phyloP scores from a whole-genome alignment of 2,329 filamentous ascomycete genomes.

The Exserohilum rostratum region DNA sequence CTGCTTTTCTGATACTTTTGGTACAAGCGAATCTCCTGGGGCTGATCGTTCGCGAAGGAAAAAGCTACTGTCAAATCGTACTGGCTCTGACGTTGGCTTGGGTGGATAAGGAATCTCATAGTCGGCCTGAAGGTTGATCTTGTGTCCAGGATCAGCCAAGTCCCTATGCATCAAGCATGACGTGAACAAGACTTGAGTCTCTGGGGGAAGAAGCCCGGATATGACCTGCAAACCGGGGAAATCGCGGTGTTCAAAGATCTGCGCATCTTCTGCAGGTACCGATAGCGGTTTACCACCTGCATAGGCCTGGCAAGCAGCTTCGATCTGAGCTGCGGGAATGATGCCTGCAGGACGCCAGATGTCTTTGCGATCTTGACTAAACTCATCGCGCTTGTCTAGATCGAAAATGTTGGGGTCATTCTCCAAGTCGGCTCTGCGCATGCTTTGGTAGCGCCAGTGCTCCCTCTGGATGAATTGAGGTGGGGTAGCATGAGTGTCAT shows the following conservation, averaged over 20 bases:
- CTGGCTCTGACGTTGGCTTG: constrained; percentile 43
- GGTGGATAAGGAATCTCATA: constrained; percentile 70
- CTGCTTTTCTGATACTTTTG: constrained; percentile 74
- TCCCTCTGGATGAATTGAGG: constrained; percentile 44
- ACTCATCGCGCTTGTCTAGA: constrained; percentile 36
- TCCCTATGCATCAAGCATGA: constrained; percentile 78
- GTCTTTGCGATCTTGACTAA: constrained; percentile 44
- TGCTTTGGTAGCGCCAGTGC: constrained; percentile 63
- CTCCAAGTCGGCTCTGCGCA: constrained; percentile 59
- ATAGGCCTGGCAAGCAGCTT: constrained; percentile 41
- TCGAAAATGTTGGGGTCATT: constrained; percentile 55
- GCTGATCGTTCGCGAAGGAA: constrained; percentile 41
- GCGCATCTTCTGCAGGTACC: constrained; percentile 29
- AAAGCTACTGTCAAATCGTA: constrained; percentile 40
- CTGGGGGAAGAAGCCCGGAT: constrained; percentile 74
- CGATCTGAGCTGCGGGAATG: constrained; percentile 37
- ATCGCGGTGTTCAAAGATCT: constrained; percentile 45
- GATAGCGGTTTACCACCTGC: constrained; percentile 34
- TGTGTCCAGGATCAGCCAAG: constrained; percentile 73
- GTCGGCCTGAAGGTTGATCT: constrained; percentile 87
- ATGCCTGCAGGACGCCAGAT: constrained; percentile 36
- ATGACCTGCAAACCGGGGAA: constrained; percentile 71
- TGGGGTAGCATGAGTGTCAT: constrained; percentile 47
- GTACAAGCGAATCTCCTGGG: constrained; percentile 46
- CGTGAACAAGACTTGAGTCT: constrained; percentile 73